Evolutionary conservation across 495 filamentous ascomycete genomes (phyloP), one percentile per base, ranked within the genome.

Genomic region (Penicillium flavigenum): DNA sequence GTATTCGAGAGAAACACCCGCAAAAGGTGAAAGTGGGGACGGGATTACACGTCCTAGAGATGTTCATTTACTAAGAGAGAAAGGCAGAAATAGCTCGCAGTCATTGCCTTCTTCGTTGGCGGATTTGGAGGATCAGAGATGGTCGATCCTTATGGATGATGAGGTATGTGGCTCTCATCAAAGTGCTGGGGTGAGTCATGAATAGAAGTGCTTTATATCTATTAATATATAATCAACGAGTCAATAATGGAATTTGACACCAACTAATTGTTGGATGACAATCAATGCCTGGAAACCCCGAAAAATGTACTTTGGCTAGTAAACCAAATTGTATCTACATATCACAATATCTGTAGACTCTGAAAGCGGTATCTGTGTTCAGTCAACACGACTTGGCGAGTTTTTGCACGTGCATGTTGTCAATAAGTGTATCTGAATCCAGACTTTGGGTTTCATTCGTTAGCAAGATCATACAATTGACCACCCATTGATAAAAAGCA

Each of bases 401-500:
- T 16, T 17, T 45, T 42, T 19, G 24, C 31, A 36, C 0, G 24
- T n/a, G n/a, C 17, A 11, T 45, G 38, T 42, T 14, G 27, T 56
- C 60, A 82, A 54, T 82, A 81, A 20, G 81, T 82, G 55, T 83
- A 83, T 61, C 71, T 76, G 53, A 82, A 83, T 7, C 75, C 74
- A 2, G 58, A 60, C 72, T 77, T 34, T 10, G 11, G 24, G 17
- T 26, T 14, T 59, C 45, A 57, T 47, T 41, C 4, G 48, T 52
- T n/a, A 47, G 43, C 36, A 17, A 53, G 7, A 12, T 9, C 16
- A 53, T 58, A 14, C 17, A 31, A 47, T 27, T 20, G 41, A 36
- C 11, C 27, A 2, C 17, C 11, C 46, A 11, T 46, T 5, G 14
- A 19, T 26, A 10, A 26, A 43, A 17, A 4, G 46, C 22, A 60